These are phyloP conservation scores for Trichothecium roseum DNA, from an alignment of 2,329 filamentous ascomycete species.

Conservation along the genomic window DNA sequence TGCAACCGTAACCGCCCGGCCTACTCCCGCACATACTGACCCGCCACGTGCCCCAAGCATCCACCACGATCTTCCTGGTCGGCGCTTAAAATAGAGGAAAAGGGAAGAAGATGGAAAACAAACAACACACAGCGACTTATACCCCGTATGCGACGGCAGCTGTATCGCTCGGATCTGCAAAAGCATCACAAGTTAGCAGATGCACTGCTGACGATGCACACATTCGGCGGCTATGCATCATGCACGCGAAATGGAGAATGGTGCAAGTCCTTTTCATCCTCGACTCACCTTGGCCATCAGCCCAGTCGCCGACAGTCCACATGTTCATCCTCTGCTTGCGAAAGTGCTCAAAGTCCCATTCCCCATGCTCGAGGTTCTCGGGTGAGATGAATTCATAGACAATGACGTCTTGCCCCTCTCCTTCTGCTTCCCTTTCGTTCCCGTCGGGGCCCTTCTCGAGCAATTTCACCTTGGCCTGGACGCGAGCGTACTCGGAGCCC, in stretches of 20 bases:
- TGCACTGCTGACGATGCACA: no score
- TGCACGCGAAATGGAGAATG: no score
- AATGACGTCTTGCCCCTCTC: constrained; percentile 40
- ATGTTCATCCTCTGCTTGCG: constrained; percentile 56
- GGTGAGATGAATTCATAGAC: constrained; percentile 55
- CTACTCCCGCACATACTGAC: no score
- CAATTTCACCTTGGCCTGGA: constrained; percentile 43
- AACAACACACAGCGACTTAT: no score
- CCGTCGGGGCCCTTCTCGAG: constrained; percentile 26
- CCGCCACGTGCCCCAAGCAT: no score
- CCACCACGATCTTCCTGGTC: no score
- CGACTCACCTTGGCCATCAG: constrained; percentile 27
- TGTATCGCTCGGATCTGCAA: constrained; percentile 12
- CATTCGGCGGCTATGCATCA: neutral
- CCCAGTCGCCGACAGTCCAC: constrained; percentile 42
- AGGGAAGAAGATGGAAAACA: no score
- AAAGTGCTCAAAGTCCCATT: constrained; percentile 88
- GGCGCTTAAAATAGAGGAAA: no score
- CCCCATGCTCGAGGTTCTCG: constrained; percentile 50
- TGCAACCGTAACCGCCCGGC: no score
- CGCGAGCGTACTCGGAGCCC: constrained; percentile 59
- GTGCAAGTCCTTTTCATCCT: no score
- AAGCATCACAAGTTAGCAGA: constrained; percentile 2
- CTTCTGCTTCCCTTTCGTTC: constrained; percentile 25
- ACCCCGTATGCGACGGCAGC: constrained; percentile 3